Evolutionary conservation across 2,329 filamentous ascomycete species (phyloP).

Genomic region (Sarocladium brachiariae): DNA sequence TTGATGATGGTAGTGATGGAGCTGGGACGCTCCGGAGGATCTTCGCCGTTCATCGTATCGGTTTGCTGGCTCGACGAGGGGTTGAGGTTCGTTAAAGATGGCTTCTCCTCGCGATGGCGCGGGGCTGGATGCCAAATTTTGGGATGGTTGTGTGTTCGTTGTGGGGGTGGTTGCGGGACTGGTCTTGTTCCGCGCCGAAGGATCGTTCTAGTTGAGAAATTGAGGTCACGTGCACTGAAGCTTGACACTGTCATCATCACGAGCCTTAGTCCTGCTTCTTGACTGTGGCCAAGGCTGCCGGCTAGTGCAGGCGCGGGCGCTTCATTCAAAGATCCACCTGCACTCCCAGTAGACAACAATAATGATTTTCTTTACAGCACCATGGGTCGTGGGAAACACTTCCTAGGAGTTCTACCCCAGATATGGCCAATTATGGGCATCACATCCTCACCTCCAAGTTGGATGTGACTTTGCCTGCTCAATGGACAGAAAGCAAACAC

Average conservation of each 20-base stretch:
- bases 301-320: too few species aligned
- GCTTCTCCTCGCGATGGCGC: constrained; percentile 26
- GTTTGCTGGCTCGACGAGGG: constrained; percentile 15
- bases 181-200: constrained; percentile 16
- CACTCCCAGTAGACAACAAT: too few species aligned
- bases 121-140: constrained; percentile 36
- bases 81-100: constrained; percentile 19
- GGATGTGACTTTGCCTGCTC: too few species aligned
- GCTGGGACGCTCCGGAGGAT: constrained; percentile 84
- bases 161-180: constrained; percentile 25
- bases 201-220: neutral
- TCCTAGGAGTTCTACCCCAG: too few species aligned
- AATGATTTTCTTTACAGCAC: too few species aligned
- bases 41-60: constrained; percentile 64
- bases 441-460: too few species aligned
- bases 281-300: too few species aligned
- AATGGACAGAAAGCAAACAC: too few species aligned
- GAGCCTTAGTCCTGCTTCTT: too few species aligned
- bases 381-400: too few species aligned
- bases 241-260: constrained; percentile 28
- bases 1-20: constrained; percentile 92
- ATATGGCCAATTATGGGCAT: too few species aligned
- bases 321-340: too few species aligned
- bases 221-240: constrained; percentile 27
- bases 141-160: constrained; percentile 34